Conservation (phyloP, 1,139 yeast species). For the Taiozyma onychis region DNA sequence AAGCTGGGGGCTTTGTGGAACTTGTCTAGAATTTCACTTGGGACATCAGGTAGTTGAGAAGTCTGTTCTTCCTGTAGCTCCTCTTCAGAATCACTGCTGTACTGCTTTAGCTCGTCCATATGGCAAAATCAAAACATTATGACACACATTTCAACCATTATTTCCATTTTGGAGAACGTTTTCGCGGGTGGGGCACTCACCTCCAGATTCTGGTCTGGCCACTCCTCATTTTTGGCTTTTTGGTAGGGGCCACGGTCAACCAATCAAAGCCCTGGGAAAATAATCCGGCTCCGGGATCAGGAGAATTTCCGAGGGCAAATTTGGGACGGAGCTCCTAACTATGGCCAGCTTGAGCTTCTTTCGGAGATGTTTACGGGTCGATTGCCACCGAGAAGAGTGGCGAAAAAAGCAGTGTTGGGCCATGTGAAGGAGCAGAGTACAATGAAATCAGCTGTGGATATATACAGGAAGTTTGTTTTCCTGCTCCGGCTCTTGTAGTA, state of each 20-base stretch:
- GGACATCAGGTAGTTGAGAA: slow-evolving; percentile 3
- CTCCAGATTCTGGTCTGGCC: not conserved
- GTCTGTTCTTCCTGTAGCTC: not conserved
- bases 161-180: not conserved
- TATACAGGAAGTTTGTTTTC: not conserved
- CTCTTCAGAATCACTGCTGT: slow-evolving; percentile 10
- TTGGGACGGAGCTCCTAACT: not conserved
- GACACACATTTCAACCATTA: not conserved
- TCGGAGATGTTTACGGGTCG: not conserved
- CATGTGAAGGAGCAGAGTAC: too few relatives aligned
- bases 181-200: not conserved
- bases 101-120: slow-evolving; percentile 6
- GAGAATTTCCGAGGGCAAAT: not conserved
- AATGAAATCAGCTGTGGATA: not conserved
- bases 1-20: slow-evolving; percentile 8
- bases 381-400: not conserved
- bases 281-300: slow-evolving; percentile 11
- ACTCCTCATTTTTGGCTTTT: too few relatives aligned
- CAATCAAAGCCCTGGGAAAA: slow-evolving; percentile 9
- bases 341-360: too few relatives aligned
- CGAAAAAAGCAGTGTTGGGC: not conserved
- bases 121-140: not conserved
- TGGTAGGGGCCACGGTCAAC: not conserved
- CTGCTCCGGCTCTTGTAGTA: not conserved
- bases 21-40: slow-evolving; percentile 7